These are phyloP conservation scores for Aurantiochytrium sp. DNA, from an alignment of 108 stramenopile species.

Conservation along the genomic window DNA sequence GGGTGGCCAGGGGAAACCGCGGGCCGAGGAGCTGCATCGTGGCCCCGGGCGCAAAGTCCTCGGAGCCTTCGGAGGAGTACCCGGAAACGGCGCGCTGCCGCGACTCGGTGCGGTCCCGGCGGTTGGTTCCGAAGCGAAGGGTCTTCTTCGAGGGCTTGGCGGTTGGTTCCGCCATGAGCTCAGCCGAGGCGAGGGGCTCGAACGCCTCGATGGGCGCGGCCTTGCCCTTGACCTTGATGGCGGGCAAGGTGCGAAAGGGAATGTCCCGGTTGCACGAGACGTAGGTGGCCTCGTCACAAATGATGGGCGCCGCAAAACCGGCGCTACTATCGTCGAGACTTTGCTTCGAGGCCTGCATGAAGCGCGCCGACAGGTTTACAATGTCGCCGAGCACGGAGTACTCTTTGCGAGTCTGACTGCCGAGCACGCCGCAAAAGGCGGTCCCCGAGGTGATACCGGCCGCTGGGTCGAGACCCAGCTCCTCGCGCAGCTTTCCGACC, in stretches of 20 bases:
- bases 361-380: conserved; percentile 57
- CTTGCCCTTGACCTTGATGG: conserved; percentile 59
- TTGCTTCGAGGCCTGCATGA: conserved; percentile 47
- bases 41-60: neutral
- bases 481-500: conserved; percentile 41
- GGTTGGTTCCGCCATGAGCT: too few relatives aligned
- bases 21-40: neutral
- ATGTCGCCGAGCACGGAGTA: conserved; percentile 63
- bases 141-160: too few relatives aligned
- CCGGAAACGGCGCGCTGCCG: neutral
- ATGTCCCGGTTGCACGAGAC: conserved; percentile 26
- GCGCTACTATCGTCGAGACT: neutral
- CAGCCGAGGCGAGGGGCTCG: conserved; percentile 38
- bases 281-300: neutral
- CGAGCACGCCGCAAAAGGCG: conserved; percentile 62
- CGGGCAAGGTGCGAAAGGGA: conserved; percentile 39
- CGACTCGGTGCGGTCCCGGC: too few relatives aligned
- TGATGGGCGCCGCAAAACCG: neutral
- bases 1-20: too few relatives aligned
- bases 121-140: too few relatives aligned
- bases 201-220: conserved; percentile 39
- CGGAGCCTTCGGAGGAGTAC: neutral
- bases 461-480: conserved; percentile 46
- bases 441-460: conserved; percentile 60
- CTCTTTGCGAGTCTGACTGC: conserved; percentile 51